These are phyloP conservation scores for Linderniella brevidens DNA, from an alignment of 257 asterid species.

Conservation along the genomic window DNA sequence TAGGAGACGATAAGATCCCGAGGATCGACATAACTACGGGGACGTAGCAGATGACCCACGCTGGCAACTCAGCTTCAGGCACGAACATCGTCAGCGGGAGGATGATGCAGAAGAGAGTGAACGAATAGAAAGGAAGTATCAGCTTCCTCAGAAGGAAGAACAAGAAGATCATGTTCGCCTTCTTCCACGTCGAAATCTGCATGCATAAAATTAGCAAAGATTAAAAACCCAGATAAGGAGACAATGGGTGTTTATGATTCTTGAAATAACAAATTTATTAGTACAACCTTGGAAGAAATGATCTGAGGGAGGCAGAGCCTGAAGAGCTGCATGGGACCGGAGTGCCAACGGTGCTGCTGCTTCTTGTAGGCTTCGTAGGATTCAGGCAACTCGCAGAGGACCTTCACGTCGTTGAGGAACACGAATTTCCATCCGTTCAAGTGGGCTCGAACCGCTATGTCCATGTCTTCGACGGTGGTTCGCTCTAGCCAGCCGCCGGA, in stretches of 20 bases:
- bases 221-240: neutral
- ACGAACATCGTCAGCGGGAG: slow-evolving; percentile 34
- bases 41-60: slow-evolving; percentile 31
- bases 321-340: slow-evolving; percentile 38
- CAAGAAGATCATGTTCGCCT: slow-evolving; percentile 29
- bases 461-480: slow-evolving; percentile 40
- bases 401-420: slow-evolving; percentile 27
- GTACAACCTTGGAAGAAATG: slow-evolving; percentile 19
- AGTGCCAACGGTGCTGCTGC: slow-evolving; percentile 41
- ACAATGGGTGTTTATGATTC: too few species aligned
- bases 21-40: slow-evolving; percentile 28
- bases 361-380: slow-evolving; percentile 35
- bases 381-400: slow-evolving; percentile 29
- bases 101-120: slow-evolving; percentile 32
- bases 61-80: slow-evolving; percentile 29
- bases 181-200: slow-evolving; percentile 27
- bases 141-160: slow-evolving; percentile 32
- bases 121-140: slow-evolving; percentile 35
- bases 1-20: slow-evolving; percentile 24
- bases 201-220: neutral
- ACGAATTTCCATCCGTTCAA: slow-evolving; percentile 30
- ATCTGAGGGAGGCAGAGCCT: slow-evolving; percentile 24
- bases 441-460: slow-evolving; percentile 34
- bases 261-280: too few species aligned
- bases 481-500: slow-evolving; percentile 42